Evolutionary conservation across 257 asterid species (phyloP).

Genomic region (Ilex aquifolium): DNA sequence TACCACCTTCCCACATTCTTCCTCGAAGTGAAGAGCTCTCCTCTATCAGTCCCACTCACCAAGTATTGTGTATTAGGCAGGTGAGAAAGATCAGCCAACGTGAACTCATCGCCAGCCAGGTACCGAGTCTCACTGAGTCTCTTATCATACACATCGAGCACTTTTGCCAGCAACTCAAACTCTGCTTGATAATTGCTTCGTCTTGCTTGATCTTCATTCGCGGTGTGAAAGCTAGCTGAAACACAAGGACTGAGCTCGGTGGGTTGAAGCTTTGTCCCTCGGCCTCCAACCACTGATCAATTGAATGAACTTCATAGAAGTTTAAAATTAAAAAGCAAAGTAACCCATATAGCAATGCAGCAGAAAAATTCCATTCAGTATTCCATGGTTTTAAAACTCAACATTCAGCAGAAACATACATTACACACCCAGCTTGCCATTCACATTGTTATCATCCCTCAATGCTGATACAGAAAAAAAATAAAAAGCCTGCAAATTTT

Average conservation of each 20-base stretch:
- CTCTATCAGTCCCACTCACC: slow-evolving; percentile 34
- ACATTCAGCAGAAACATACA: too few species aligned
- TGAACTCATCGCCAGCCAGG: slow-evolving; percentile 76
- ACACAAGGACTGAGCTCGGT: slow-evolving; percentile 54
- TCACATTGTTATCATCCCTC: too few species aligned
- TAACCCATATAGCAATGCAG: too few species aligned
- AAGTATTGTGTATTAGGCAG: slow-evolving; percentile 54
- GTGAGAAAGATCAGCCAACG: slow-evolving; percentile 82
- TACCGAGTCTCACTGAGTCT: slow-evolving; percentile 64
- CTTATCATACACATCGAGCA: slow-evolving; percentile 75
- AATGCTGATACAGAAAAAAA: too few species aligned
- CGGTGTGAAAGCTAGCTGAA: slow-evolving; percentile 70
- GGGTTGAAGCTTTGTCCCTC: slow-evolving; percentile 73
- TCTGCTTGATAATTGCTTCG: slow-evolving; percentile 53
- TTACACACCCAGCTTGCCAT: too few species aligned
- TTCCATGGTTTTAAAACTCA: too few species aligned
- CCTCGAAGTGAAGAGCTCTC: slow-evolving; percentile 50
- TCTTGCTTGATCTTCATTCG: slow-evolving; percentile 71
- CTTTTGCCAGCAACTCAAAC: slow-evolving; percentile 59
- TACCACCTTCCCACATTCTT: slow-evolving; percentile 82
- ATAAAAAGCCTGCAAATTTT: too few species aligned
- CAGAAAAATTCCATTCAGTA: too few species aligned
- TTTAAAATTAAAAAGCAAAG: too few species aligned
- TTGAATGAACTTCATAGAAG: too few species aligned
- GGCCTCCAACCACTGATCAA: slow-evolving; percentile 78